Evolutionary conservation across 108 stramenopile species (phyloP).

Genomic region (Nitzschia palea): DNA sequence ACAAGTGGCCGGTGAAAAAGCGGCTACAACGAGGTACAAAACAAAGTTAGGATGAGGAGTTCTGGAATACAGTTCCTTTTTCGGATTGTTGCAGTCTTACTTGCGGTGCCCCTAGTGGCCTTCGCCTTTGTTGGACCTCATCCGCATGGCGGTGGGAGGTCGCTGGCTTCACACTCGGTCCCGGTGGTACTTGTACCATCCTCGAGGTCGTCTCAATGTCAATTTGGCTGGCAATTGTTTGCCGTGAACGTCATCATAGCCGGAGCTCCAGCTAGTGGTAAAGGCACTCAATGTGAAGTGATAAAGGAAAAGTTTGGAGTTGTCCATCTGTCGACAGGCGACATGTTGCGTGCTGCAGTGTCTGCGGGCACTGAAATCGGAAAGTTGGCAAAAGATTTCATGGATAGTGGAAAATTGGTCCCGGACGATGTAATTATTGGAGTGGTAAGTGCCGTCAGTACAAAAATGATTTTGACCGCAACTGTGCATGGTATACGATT

Average conservation of each 20-base stretch:
- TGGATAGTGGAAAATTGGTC: conserved; percentile 94
- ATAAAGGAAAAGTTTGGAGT: conserved; percentile 70
- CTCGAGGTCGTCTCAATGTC: no score
- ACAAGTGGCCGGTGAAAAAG: no score
- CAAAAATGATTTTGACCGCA: no score
- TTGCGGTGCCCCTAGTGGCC: neutral
- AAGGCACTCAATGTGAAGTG: conserved; percentile 88
- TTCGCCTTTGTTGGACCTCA: neutral
- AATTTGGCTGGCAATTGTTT: neutral
- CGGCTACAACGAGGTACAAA: no score
- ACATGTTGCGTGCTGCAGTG: conserved; percentile 80
- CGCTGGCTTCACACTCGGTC: no score
- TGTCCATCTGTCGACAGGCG: conserved; percentile 86
- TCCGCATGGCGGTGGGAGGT: neutral
- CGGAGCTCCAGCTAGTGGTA: conserved; percentile 86
- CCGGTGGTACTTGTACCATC: no score
- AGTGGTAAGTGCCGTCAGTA: conserved; percentile 56
- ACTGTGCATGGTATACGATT: no score
- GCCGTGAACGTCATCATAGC: conserved; percentile 72
- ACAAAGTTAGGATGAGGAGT: no score
- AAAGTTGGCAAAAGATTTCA: conserved; percentile 75
- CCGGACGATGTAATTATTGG: conserved; percentile 96
- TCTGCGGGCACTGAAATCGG: conserved; percentile 57
- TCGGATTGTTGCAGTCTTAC: no score
- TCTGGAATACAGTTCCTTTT: no score